Evolutionary conservation across 129 eudicot species (phyloP).

Genomic region (Dittrichia graveolens): DNA sequence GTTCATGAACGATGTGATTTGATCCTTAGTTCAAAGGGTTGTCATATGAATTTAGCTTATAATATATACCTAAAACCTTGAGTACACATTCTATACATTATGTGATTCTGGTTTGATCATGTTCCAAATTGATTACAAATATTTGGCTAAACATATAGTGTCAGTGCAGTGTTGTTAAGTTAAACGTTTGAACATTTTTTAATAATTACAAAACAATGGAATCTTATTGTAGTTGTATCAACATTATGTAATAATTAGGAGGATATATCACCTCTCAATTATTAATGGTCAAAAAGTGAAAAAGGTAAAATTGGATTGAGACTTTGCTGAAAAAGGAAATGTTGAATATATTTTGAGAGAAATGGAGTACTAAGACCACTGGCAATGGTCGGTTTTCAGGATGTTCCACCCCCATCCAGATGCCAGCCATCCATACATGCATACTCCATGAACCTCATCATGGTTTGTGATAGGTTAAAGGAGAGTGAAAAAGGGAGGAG

Average conservation of each 20-base stretch:
- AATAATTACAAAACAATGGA: not conserved
- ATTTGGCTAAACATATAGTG: not conserved
- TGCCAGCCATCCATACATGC: too few species aligned
- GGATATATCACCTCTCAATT: too few species aligned
- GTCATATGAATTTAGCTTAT: not conserved
- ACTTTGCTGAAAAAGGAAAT: slow-evolving; percentile 3
- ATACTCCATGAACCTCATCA: too few species aligned
- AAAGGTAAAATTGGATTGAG: not conserved
- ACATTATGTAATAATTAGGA: too few species aligned
- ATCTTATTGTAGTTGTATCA: too few species aligned
- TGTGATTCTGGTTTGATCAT: not conserved
- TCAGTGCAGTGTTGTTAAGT: not conserved
- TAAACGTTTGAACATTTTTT: not conserved
- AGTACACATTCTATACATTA: not conserved
- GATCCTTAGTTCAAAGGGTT: not conserved
- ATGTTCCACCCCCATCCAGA: too few species aligned
- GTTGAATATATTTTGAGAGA: not conserved
- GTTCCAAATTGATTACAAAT: not conserved
- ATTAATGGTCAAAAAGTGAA: too few species aligned
- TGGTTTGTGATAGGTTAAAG: too few species aligned
- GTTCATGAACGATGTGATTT: not conserved
- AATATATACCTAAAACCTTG: not conserved
- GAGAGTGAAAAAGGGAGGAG: too few species aligned
- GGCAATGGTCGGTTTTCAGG: too few species aligned
- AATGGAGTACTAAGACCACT: too few species aligned